phyloP scores from a whole-genome alignment of 345 rosid species.

The Ailanthus altissimus region DNA sequence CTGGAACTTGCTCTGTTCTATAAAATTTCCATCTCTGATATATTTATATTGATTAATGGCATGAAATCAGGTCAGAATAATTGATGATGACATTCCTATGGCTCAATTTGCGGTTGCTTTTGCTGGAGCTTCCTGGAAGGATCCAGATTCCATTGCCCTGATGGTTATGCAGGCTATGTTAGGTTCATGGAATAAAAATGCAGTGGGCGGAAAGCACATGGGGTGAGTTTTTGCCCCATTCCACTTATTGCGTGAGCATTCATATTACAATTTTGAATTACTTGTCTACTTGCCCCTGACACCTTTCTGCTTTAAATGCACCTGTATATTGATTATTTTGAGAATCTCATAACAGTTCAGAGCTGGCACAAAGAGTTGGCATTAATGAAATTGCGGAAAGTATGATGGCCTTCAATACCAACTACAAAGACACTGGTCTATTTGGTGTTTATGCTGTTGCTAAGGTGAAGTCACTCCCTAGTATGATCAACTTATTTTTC shows the following conservation, averaged over 20 bases:
- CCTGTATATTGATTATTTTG: conserved; percentile 24
- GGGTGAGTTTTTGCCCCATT: conserved; percentile 59
- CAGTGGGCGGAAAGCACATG: conserved; percentile 97
- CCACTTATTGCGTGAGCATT: background rate
- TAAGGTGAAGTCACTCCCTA: conserved; percentile 52
- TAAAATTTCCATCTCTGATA: conserved; percentile 8
- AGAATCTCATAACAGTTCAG: conserved; percentile 58
- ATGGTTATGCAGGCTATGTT: conserved; percentile 99
- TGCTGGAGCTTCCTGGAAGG: conserved; percentile 97
- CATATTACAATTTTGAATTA: background rate
- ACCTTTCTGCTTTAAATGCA: too few species aligned
- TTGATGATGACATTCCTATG: conserved; percentile 89
- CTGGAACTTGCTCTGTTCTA: background rate
- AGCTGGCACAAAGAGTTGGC: conserved; percentile 80
- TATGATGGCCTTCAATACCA: conserved; percentile 98
- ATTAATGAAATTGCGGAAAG: conserved; percentile 93
- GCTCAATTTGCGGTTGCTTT: conserved; percentile 99
- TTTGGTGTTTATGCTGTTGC: conserved; percentile 98
- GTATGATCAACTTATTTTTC: background rate
- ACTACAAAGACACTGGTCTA: conserved; percentile 97
- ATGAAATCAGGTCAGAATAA: conserved; percentile 74
- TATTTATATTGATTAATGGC: conserved; percentile 3
- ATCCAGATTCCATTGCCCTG: conserved; percentile 91
- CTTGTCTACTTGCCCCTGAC: background rate
- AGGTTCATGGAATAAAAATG: conserved; percentile 90